These are phyloP conservation scores for Yarrowia sp. DNA, from an alignment of 805 yeast species.

Conservation along the genomic window DNA sequence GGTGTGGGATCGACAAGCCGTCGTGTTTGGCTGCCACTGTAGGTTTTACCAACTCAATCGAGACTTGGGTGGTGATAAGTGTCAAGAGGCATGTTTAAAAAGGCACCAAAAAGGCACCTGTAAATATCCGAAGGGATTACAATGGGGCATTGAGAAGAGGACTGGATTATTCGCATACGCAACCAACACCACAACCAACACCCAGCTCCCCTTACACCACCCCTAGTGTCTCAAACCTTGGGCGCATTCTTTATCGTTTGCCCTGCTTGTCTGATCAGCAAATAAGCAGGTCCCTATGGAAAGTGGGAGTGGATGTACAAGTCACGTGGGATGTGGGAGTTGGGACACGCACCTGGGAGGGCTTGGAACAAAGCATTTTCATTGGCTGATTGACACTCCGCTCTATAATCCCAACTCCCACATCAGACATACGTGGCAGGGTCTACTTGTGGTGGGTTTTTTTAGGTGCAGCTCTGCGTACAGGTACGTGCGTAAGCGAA, in stretches of 20 bases:
- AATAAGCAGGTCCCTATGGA: constrained; percentile 35
- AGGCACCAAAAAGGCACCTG: too few species aligned
- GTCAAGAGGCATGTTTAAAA: too few species aligned
- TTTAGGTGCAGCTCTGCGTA: neutral
- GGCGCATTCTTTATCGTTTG: constrained; percentile 28
- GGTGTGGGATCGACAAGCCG: constrained; percentile 26
- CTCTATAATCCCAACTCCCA: too few species aligned
- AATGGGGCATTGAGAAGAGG: too few species aligned
- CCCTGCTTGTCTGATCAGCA: constrained; percentile 38
- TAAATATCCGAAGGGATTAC: too few species aligned
- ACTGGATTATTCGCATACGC: too few species aligned
- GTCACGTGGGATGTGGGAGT: too few species aligned
- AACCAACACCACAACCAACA: too few species aligned
- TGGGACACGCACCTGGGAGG: too few species aligned
- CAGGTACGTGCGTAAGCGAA: constrained; percentile 27
- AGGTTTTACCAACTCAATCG: constrained; percentile 35
- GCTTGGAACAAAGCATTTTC: neutral
- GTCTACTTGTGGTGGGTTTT: constrained; percentile 7
- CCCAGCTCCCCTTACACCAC: too few species aligned
- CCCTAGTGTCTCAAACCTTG: constrained; percentile 16
- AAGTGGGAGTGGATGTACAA: neutral
- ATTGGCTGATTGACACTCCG: too few species aligned
- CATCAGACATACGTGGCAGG: constrained; percentile 12
- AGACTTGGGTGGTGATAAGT: neutral
- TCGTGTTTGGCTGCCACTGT: constrained; percentile 31